Evolutionary conservation across 371 early-diverging fungal genomes (phyloP), one percentile per base, ranked within the genome.

Genomic region (Coemansia sp.): DNA sequence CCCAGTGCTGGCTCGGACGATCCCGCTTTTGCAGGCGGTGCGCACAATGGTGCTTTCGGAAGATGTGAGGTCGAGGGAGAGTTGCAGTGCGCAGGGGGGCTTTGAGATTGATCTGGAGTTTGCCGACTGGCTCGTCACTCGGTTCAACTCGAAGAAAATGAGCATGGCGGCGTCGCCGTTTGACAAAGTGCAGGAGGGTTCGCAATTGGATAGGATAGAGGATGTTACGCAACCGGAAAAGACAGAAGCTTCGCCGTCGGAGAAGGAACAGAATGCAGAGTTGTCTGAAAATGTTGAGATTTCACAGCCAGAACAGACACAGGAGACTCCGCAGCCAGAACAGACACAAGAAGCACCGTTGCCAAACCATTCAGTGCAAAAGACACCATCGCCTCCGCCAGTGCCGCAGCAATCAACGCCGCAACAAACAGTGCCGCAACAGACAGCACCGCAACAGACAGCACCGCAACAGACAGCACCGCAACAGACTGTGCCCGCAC

Each of bases 61-160:
- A n/a, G 77, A 76, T 3, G 71, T 71, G 71, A 59, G 63, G 15
- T 71, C 76, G 44, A 63, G 76, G 6, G 71, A 71, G 17, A 76
- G 76, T 62, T 61, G 65, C 62, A 71, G 76, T 60, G 66, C 66
- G 60, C 60, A 60, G 64, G 53, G 71, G 26, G 69, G 63, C 12
- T 61, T 67, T 5, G 71, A 74, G 24, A 60, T 74, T 19, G 72
- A 76, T 52, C 7, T 56, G n/a, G 72, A 67, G 59, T 76, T 76
- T 61, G 72, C 72, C 28, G 77, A 76, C 71, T 76, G 77, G 77
- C 65, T 76, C 11, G 49, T 68, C 19, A 51, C 68, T 5, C 72
- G 69, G 24, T 76, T 76, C 63, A 76, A 76, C 63, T 48, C 68
- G 19, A 60, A 65, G 44, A 65, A 60, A 44, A 52, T 66, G 0